Percentiles rank a stretch among this genome's conserved stretches.
Conservation (phyloP, 257 asterid genomes). For the Scutellaria galericulata region DNA sequence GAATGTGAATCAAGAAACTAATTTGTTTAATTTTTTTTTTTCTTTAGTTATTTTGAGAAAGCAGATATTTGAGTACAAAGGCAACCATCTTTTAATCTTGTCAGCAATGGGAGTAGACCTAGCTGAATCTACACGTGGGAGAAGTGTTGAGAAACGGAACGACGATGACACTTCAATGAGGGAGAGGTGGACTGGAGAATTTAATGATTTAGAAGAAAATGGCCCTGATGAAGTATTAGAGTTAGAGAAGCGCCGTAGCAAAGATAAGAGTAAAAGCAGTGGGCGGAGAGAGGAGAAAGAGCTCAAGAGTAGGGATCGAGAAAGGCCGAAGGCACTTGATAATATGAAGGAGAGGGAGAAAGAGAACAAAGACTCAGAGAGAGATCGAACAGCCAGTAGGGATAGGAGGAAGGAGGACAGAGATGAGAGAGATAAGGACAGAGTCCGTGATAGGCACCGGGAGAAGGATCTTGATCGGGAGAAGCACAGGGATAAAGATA, state of each 20-base stretch:
- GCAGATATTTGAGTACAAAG: slow-evolving; percentile 16
- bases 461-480: slow-evolving; percentile 69
- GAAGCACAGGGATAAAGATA: slow-evolving; percentile 68
- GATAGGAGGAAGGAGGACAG: slow-evolving; percentile 78
- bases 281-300: slow-evolving; percentile 72
- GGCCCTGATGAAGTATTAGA: slow-evolving; percentile 55
- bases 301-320: slow-evolving; percentile 69
- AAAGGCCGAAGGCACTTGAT: slow-evolving; percentile 48
- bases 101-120: slow-evolving; percentile 47
- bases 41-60: slow-evolving; percentile 13
- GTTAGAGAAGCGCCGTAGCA: slow-evolving; percentile 58
- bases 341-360: slow-evolving; percentile 57
- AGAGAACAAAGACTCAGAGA: slow-evolving; percentile 55
- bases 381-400: slow-evolving; percentile 50
- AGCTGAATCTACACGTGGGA: slow-evolving; percentile 50
- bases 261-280: slow-evolving; percentile 66
- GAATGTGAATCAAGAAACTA: not conserved
- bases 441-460: slow-evolving; percentile 50
- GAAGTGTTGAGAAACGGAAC: slow-evolving; percentile 58
- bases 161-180: slow-evolving; percentile 52
- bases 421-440: slow-evolving; percentile 64
- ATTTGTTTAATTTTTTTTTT: not conserved
- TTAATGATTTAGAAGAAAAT: slow-evolving; percentile 56
- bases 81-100: slow-evolving; percentile 10
- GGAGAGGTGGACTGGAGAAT: slow-evolving; percentile 65